Base-by-base conservation (phyloP, 2,329 filamentous ascomycete genomes). In the Sclerotinia glacialis region DNA sequence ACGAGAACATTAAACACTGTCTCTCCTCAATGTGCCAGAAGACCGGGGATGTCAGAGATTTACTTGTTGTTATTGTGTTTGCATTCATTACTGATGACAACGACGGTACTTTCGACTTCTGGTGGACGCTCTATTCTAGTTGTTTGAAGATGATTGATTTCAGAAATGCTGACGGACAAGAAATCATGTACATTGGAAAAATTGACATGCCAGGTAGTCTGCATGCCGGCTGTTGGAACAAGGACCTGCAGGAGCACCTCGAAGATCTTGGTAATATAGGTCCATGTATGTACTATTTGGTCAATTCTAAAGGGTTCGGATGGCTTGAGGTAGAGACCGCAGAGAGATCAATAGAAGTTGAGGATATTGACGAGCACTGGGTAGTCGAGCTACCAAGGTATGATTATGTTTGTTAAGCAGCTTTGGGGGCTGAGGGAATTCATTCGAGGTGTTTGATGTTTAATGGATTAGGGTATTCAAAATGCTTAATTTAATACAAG, bases 331-430 rank as follows among this genome's bases (percentile, higher is more conserved):
- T 1, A 23, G 23, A 47, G 28, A 3, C 1, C 1, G 42, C 4
- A 16, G 56, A 59, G 14, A 3, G 1, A 11, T 5, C 18, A 3
- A 47, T 34, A 21, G 14, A 23, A n/a, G 8, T 5, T 1, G 11
- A 21, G 2, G 14, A 44, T n/a, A 34, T 59, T 8, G 28, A 16
- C 18, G 21, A 8, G 8, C 21, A 34, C n/a, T 59, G 56, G 56
- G 42, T 59, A 7, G 12, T 47, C n/a, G 56, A 46, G 56, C 44
- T 59, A 23, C 56, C 42, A 47, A 59, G 28, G 21, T 47, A 47
- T 11, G 56, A 59, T 23, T 59, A 47, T n/a, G 9, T 16, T 47
- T 47, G 12, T n/a, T 59, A 11, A 34, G 26, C 18, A 11, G 28
- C 14, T 47, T 34, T 31, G 31, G 18, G 21, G 2, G 16, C 2